Evolutionary conservation across 805 yeast species (phyloP), one percentile per base, ranked within the genome.

Genomic region (Helenozyma rhizophorensis): DNA sequence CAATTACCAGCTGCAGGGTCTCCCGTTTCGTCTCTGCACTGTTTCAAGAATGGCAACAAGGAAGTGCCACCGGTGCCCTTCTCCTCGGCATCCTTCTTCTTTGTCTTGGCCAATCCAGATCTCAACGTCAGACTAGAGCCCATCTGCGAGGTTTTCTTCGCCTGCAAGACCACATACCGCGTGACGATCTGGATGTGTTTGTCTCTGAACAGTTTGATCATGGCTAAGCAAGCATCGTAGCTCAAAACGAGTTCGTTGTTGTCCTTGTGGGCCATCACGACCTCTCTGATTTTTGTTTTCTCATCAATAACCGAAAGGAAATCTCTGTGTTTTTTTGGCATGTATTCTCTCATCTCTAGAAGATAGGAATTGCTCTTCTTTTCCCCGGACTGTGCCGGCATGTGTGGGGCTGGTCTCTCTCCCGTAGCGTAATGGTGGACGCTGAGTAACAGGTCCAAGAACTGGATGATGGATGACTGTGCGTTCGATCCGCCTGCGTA

Each of bases 31-130:
- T 89, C 97, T 57, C 97, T 75, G 47, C 96, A 90, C 59, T 90
- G 97, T 58, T 88, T 89, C 54, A 89, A 70, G 62, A 89, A 90
- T 17, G 96, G 96, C 37, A 89, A 72, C 49, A 89, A 68, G 1
- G 94, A 80, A 0, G 97, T 89, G 27, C 97, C 97, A 14, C 97
- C 97, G 1, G 97, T 89, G 11, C 97, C 97, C 47, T 77, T 75
- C 43, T 74, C 76, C 37, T 74, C 81, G 26, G 67, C 70, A 37
- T 69, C 68, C 27, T 65, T 68, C 35, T 47, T 41, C 34, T 66
- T 70, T 22, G 67, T 54, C 47, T 72, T 76, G 29, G 75, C 88
- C 60, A 73, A 70, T 13, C 81, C 93, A 2, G 84, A 74, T 48
- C 87, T 73, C 36, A 79, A 55, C 7, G 88, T 79, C 30, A 72